A percentile compares a stretch with the other conserved stretches of the same genome.
Conservation (phyloP, 495 filamentous ascomycete genomes). For the Daldinia loculata region DNA sequence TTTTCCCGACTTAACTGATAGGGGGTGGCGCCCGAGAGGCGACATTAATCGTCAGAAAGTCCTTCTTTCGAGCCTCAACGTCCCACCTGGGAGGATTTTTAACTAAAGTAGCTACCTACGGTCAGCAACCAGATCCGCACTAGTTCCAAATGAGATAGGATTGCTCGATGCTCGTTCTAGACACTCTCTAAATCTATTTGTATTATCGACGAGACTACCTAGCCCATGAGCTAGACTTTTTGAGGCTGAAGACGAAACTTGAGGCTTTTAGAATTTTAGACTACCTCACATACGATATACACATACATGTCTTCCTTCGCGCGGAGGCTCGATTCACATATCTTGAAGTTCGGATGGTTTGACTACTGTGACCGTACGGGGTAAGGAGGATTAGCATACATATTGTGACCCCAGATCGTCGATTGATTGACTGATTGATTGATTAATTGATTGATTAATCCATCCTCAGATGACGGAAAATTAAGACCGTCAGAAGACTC, state of each 20-base stretch:
- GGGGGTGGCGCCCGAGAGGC: constrained; percentile 17
- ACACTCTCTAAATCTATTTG: constrained; percentile 1
- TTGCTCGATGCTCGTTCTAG: background rate
- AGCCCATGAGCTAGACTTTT: constrained; percentile 8
- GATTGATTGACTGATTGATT: constrained; percentile 5
- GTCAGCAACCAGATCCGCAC: constrained; percentile 11
- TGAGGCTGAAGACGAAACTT: constrained; percentile 1
- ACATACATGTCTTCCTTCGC: constrained; percentile 7
- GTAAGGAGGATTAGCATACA: constrained; percentile 4
- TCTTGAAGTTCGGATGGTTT: constrained; percentile 16
- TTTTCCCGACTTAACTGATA: constrained; percentile 15
- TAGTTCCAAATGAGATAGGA: constrained; percentile 6
- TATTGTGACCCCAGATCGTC: constrained; percentile 26
- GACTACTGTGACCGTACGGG: background rate
- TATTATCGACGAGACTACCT: background rate
- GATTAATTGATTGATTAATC: background rate
- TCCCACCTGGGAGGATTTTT: background rate
- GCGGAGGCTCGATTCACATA: constrained; percentile 12
- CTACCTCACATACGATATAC: constrained; percentile 12
- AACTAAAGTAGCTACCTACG: background rate
- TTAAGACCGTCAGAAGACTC: background rate
- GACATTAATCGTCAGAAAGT: constrained; percentile 19
- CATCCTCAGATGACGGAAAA: background rate
- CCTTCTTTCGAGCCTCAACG: constrained; percentile 19
- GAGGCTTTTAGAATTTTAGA: constrained; percentile 4